Evolutionary conservation across 2,329 filamentous ascomycete species (phyloP).

Genomic region (Laburnicola sp.): DNA sequence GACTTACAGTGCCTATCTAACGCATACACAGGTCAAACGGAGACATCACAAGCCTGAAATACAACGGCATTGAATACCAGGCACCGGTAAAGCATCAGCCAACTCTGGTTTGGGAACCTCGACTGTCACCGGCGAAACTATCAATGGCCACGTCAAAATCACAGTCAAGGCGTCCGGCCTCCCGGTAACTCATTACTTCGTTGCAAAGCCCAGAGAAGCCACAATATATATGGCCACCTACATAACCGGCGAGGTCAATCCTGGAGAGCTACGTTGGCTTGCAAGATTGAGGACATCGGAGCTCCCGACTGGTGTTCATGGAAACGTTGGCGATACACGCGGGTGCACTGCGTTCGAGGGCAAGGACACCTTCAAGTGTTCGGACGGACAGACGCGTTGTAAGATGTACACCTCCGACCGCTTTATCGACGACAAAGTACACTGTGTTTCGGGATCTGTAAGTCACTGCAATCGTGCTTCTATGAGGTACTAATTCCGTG

Average conservation of each 20-base stretch:
- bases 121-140: constrained; percentile 25
- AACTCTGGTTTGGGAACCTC: constrained; percentile 28
- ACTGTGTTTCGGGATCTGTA: constrained; percentile 28
- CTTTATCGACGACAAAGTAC: constrained; percentile 29
- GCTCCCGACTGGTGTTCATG: constrained; percentile 26
- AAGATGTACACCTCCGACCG: constrained; percentile 31
- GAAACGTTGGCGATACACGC: constrained; percentile 23
- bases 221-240: constrained; percentile 30
- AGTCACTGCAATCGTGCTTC: not conserved
- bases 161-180: constrained; percentile 21
- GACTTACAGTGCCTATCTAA: not conserved
- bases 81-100: constrained; percentile 21
- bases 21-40: constrained; percentile 19
- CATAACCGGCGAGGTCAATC: constrained; percentile 24
- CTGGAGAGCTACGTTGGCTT: constrained; percentile 27
- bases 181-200: constrained; percentile 27
- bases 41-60: constrained; percentile 27
- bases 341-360: constrained; percentile 28
- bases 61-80: constrained; percentile 28
- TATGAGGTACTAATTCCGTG: not conserved
- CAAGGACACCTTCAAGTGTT: constrained; percentile 29
- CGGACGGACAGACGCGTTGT: constrained; percentile 23
- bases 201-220: constrained; percentile 27
- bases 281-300: constrained; percentile 13
- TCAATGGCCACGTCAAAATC: constrained; percentile 29